Percentiles rank a stretch among this genome's conserved stretches.
Evolutionary conservation across 805 yeast genomes (phyloP).

Genomic region (Lipomyces mesembrius): DNA sequence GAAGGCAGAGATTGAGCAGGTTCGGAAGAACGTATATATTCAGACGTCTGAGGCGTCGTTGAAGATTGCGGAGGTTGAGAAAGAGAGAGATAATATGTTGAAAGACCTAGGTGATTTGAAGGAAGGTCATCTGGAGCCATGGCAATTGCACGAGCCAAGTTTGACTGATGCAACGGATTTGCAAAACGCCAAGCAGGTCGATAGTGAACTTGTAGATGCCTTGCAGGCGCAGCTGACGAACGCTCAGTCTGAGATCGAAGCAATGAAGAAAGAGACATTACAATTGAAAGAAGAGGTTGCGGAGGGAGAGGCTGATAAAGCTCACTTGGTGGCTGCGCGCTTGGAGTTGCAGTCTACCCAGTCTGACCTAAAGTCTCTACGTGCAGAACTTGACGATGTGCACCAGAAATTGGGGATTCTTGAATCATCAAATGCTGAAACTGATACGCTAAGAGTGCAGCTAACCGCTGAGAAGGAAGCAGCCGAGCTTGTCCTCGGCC

Average conservation of each 20-base stretch:
- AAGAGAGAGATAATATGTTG: slow-evolving; percentile 25
- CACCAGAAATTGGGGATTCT: slow-evolving; percentile 4
- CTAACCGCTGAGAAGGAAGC: background rate
- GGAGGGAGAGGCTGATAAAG: slow-evolving; percentile 1
- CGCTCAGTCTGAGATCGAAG: background rate
- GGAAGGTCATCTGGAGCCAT: background rate
- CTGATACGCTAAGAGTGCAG: background rate
- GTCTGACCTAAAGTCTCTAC: slow-evolving; percentile 9
- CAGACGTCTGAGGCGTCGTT: slow-evolving; percentile 29
- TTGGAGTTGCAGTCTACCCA: slow-evolving; percentile 18
- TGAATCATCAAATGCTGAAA: background rate
- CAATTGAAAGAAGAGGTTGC: background rate
- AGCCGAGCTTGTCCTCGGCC: background rate
- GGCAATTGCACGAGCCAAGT: background rate
- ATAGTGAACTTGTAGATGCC: background rate
- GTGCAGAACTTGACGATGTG: slow-evolving; percentile 27
- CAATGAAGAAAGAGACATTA: background rate
- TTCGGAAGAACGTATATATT: slow-evolving; percentile 20
- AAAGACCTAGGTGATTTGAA: slow-evolving; percentile 15
- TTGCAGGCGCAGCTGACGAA: background rate
- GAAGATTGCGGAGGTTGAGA: slow-evolving; percentile 22
- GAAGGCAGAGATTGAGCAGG: slow-evolving; percentile 36
- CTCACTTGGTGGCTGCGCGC: background rate
- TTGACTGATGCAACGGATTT: background rate
- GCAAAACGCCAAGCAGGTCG: background rate